These are phyloP conservation scores for Tulasnella sp. DNA, from an alignment of 768 basidiomycete genomes.

Conservation along the genomic window DNA sequence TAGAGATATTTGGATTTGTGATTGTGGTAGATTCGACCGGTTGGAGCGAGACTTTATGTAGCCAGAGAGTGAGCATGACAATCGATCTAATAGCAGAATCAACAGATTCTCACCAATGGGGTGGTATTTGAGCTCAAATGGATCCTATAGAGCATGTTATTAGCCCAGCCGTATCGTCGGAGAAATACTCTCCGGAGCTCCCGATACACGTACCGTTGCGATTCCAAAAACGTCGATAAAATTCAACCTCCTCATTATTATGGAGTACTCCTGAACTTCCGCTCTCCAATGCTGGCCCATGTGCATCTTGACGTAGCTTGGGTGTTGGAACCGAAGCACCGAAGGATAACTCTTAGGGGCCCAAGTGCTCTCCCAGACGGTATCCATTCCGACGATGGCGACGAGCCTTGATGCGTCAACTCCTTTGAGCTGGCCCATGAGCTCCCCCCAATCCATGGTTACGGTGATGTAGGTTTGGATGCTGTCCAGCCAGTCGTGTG, in stretches of 20 bases:
- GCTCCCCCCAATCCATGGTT: constrained; percentile 13
- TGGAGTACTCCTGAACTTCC: neutral
- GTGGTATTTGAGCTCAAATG: constrained; percentile 6
- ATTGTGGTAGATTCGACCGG: constrained; percentile 7
- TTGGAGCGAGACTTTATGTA: neutral
- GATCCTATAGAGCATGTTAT: neutral
- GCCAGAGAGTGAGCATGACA: neutral
- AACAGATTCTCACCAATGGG: constrained; percentile 6
- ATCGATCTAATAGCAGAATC: no score
- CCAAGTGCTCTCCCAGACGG: neutral
- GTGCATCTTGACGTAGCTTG: constrained; percentile 15
- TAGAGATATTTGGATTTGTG: constrained; percentile 9
- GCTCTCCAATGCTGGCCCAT: constrained; percentile 16
- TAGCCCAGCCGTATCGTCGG: neutral
- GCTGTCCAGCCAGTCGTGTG: constrained; percentile 13
- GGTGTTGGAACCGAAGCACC: constrained; percentile 13
- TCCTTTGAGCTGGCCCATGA: neutral
- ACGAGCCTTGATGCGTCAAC: neutral
- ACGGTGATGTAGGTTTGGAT: constrained; percentile 19
- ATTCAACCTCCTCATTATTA: constrained; percentile 1
- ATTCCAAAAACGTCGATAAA: constrained; percentile 21
- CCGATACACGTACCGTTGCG: neutral
- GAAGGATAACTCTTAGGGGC: constrained; percentile 2
- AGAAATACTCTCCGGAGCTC: no score
- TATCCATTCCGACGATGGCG: constrained; percentile 17